These are phyloP conservation scores for Fraxinus angustifolia DNA, from an alignment of 305 asterid genomes.

Conservation along the genomic window DNA sequence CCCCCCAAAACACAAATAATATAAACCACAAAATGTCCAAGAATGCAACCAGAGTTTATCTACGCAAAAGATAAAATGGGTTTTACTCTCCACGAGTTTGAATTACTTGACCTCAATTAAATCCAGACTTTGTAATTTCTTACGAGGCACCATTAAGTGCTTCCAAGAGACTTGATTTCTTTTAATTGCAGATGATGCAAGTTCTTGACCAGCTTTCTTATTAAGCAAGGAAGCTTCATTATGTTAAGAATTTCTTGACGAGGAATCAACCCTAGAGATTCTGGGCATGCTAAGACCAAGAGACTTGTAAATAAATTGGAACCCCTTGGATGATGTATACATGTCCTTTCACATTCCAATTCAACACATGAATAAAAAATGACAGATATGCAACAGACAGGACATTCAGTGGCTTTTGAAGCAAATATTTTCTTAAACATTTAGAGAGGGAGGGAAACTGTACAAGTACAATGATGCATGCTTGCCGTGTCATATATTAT, in stretches of 20 bases:
- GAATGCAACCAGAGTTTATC: background rate
- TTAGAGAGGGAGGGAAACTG: background rate
- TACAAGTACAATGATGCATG: background rate
- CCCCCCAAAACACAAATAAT: background rate
- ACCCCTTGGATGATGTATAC: background rate
- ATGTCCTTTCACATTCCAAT: background rate
- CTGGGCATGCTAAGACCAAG: conserved; percentile 9
- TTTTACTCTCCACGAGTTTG: background rate
- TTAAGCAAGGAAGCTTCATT: conserved; percentile 14
- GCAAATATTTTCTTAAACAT: background rate
- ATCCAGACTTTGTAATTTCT: background rate
- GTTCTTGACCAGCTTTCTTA: conserved; percentile 12
- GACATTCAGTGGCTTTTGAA: conserved; percentile 5
- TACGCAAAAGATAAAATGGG: conserved; percentile 9
- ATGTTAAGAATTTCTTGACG: conserved; percentile 1
- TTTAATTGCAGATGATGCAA: background rate
- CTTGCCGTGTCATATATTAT: background rate
- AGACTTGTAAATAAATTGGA: conserved; percentile 4
- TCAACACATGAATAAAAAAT: background rate
- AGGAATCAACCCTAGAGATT: conserved; percentile 2
- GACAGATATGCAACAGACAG: background rate
- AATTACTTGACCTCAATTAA: background rate
- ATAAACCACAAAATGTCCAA: background rate
- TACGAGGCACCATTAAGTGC: background rate
- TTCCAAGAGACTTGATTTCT: conserved; percentile 13